phyloP scores from a whole-genome alignment of 495 filamentous ascomycete genomes.

The Aspergillus diversus region DNA sequence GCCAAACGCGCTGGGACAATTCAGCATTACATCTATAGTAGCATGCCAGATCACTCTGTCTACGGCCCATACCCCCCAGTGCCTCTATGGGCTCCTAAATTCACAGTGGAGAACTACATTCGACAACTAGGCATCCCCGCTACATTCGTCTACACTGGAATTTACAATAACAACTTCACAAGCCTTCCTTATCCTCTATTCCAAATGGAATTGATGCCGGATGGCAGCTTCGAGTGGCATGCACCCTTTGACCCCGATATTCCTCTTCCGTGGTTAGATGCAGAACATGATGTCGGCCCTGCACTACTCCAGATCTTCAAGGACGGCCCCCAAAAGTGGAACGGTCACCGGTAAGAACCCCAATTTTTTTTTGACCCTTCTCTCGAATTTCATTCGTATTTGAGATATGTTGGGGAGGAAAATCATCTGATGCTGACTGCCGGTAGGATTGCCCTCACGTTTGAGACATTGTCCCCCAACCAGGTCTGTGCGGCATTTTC shows the following conservation, averaged over 20 bases:
- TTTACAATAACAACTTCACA: constrained; percentile 99
- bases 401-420: not conserved
- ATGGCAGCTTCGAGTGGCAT: constrained; percentile 90
- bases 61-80: constrained; percentile 79
- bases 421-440: constrained; percentile 14
- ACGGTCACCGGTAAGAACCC: constrained; percentile 68
- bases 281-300: constrained; percentile 96
- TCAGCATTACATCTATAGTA: constrained; percentile 91
- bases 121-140: constrained; percentile 79
- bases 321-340: constrained; percentile 85
- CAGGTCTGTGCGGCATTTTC: constrained; percentile 83
- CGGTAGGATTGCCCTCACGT: constrained; percentile 83
- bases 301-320: constrained; percentile 94
- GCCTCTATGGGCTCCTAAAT: constrained; percentile 91
- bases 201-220: constrained; percentile 81
- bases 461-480: constrained; percentile 81
- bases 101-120: constrained; percentile 88
- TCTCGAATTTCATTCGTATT: constrained; percentile 7
- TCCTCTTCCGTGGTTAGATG: constrained; percentile 93
- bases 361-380: not conserved
- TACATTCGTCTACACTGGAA: constrained; percentile 94
- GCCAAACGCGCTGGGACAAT: constrained; percentile 79
- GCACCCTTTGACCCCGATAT: constrained; percentile 91
- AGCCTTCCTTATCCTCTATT: constrained; percentile 90
- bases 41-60: constrained; percentile 90